These are phyloP conservation scores for Fusarium chaquense DNA, from an alignment of 2,329 filamentous ascomycete species.

Conservation along the genomic window DNA sequence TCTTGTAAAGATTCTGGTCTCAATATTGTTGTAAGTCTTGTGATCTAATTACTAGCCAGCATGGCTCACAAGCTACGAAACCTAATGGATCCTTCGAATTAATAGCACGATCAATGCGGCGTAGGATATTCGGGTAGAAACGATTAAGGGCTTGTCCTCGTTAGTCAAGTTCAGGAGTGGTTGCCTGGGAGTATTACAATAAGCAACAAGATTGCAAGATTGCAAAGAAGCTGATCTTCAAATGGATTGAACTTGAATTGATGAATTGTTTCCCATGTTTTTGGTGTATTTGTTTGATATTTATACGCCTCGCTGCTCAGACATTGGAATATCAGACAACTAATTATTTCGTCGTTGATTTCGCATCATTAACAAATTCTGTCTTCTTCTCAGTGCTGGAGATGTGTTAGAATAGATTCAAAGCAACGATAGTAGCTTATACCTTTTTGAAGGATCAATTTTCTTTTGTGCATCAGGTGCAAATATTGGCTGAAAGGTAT, in stretches of 20 bases:
- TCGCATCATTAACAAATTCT: slow-evolving; percentile 24
- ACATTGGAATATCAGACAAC: neutral
- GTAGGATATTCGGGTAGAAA: neutral
- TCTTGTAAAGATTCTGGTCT: no score
- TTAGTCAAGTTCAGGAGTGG: neutral
- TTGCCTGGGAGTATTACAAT: neutral
- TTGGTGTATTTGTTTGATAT: neutral
- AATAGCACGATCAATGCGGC: neutral
- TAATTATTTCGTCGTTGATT: slow-evolving; percentile 25
- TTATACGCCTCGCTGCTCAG: neutral
- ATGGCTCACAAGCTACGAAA: neutral
- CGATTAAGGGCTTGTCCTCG: neutral
- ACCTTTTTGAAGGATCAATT: slow-evolving; percentile 28
- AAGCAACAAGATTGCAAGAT: neutral
- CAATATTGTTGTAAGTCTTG: no score
- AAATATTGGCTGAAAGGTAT: slow-evolving; percentile 55
- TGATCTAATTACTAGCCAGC: no score
- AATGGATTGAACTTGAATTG: neutral
- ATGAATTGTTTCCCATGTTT: neutral
- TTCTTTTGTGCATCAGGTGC: slow-evolving; percentile 40
- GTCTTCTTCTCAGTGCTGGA: slow-evolving; percentile 25
- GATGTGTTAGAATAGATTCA: neutral
- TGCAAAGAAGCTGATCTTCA: neutral
- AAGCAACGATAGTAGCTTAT: neutral
- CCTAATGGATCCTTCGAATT: neutral